These are phyloP conservation scores for Colletotrichum sp. DNA, from an alignment of 2,329 filamentous ascomycete species.

Conservation along the genomic window DNA sequence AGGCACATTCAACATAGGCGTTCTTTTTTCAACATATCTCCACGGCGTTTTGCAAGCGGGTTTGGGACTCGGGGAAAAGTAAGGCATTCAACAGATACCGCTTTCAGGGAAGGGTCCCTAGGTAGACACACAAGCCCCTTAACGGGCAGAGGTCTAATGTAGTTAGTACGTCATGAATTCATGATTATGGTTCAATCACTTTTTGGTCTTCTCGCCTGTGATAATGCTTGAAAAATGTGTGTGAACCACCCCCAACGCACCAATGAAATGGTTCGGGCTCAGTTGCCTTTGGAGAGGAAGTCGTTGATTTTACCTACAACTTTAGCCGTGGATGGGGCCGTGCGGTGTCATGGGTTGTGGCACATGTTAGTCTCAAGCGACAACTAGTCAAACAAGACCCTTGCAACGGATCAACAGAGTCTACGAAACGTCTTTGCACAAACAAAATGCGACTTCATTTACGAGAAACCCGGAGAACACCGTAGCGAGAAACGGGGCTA, in stretches of 20 bases:
- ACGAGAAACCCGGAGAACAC: background rate
- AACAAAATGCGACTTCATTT: background rate
- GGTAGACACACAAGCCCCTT: slow-evolving; percentile 23
- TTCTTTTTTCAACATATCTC: slow-evolving; percentile 26
- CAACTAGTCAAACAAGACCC: background rate
- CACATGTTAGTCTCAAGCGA: background rate
- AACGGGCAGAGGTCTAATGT: slow-evolving; percentile 22
- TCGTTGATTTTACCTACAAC: background rate
- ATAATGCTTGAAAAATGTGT: background rate
- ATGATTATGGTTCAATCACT: slow-evolving; percentile 10
- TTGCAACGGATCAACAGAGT: background rate
- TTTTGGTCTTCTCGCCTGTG: background rate
- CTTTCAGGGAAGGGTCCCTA: slow-evolving; percentile 20
- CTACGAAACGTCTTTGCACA: background rate
- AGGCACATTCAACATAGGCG: slow-evolving; percentile 26
- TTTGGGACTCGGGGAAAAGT: slow-evolving; percentile 23
- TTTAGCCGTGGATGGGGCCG: background rate
- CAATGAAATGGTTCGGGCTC: background rate
- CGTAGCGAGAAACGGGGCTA: background rate
- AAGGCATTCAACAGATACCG: slow-evolving; percentile 25
- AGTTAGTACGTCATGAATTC: slow-evolving; percentile 19
- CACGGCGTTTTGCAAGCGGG: slow-evolving; percentile 24
- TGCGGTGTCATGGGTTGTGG: background rate
- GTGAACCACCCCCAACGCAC: background rate
- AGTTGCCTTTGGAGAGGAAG: background rate